Conservation (phyloP, 2,329 filamentous ascomycete genomes). For the Stagonosporopsis vannaccii region DNA sequence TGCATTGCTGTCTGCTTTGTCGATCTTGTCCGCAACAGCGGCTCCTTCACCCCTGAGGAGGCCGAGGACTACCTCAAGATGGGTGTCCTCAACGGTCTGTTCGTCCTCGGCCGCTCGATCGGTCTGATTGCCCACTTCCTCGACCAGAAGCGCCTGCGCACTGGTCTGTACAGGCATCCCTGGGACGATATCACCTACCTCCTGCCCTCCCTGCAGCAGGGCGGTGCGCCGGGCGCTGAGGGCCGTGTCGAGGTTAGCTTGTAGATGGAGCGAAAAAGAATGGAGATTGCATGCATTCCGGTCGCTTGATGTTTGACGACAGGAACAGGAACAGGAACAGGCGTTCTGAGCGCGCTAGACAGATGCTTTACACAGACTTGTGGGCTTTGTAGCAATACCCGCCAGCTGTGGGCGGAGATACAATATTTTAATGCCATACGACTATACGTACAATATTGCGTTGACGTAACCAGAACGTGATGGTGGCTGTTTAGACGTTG, state of each 20-base stretch:
- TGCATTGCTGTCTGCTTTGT: constrained; percentile 99
- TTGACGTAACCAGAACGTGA: too few relatives aligned
- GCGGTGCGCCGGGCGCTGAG: constrained; percentile 50
- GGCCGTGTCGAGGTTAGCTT: constrained; percentile 53
- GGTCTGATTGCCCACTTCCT: constrained; percentile 99
- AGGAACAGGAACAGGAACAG: constrained; percentile 13
- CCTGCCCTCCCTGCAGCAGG: constrained; percentile 46
- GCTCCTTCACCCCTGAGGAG: constrained; percentile 94
- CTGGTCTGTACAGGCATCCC: constrained; percentile 95
- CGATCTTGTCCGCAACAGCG: constrained; percentile 95
- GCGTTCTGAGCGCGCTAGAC: constrained; percentile 45
- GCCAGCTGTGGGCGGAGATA: constrained; percentile 40
- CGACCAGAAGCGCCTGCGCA: constrained; percentile 99
- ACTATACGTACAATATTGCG: constrained; percentile 15
- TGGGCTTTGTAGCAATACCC: constrained; percentile 43
- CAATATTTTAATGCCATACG: constrained; percentile 42
- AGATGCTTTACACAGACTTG: constrained; percentile 30
- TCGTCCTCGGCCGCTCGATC: constrained; percentile 95
- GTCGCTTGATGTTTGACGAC: constrained; percentile 33
- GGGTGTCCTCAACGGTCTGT: constrained; percentile 99
- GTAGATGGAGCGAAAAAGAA: constrained; percentile 40
- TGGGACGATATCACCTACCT: constrained; percentile 69
- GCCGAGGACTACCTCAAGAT: constrained; percentile 98
- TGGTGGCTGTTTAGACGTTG: too few relatives aligned
- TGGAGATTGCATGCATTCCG: constrained; percentile 35